Evolutionary conservation across 2,329 filamentous ascomycete species (phyloP).

Genomic region (Lachnellula subtilissima): DNA sequence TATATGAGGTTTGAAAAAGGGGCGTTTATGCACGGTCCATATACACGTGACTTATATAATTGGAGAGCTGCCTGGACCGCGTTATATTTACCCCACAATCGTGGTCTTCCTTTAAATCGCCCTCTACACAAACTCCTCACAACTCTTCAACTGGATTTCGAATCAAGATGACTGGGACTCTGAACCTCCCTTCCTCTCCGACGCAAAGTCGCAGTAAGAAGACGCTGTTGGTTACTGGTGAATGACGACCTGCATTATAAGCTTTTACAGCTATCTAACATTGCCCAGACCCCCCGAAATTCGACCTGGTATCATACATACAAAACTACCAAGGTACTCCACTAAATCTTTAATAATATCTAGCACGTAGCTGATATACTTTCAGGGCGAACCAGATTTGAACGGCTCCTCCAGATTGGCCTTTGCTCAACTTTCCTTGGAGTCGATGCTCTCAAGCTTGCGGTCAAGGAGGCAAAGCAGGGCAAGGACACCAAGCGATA

Average conservation of each 20-base stretch:
- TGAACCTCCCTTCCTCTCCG: conserved; percentile 14
- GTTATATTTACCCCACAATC: conserved; percentile 5
- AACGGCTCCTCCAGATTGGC: conserved; percentile 79
- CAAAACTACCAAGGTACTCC: conserved; percentile 74
- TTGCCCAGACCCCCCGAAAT: conserved; percentile 56
- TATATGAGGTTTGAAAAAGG: too few species aligned
- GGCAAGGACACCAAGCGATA: conserved; percentile 72
- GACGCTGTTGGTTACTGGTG: conserved; percentile 17
- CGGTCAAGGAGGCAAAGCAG: conserved; percentile 68
- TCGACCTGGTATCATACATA: conserved; percentile 88
- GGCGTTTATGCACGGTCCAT: not conserved
- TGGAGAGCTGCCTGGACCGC: not conserved
- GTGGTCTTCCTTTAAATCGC: not conserved
- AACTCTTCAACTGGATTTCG: not conserved
- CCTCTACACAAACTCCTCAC: not conserved
- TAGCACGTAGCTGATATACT: not conserved
- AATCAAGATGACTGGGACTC: conserved; percentile 15
- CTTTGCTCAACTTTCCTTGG: conserved; percentile 70
- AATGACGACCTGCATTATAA: not conserved
- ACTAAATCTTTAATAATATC: not conserved
- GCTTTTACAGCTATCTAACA: conserved; percentile 5
- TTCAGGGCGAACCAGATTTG: conserved; percentile 76
- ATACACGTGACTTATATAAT: not conserved
- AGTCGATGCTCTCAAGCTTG: conserved; percentile 74
- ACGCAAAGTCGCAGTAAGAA: conserved; percentile 20